These are phyloP conservation scores for Picocystis sp. DNA, from an alignment of 163 green algal genomes.

Conservation along the genomic window DNA sequence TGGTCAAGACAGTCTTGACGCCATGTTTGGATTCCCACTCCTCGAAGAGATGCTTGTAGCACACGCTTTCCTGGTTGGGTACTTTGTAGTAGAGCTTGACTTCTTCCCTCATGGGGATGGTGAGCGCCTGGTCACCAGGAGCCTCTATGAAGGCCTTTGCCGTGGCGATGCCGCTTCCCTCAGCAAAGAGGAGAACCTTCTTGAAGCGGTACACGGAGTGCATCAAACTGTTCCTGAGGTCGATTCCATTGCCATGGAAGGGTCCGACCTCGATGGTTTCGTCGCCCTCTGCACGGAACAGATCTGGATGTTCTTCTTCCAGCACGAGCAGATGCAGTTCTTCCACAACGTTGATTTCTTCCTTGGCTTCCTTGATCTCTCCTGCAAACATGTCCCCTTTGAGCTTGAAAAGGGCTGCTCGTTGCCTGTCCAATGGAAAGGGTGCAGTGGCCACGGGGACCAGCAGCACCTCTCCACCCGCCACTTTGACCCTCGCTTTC, in stretches of 20 bases:
- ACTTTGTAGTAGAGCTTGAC: slow-evolving; percentile 65
- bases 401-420: slow-evolving; percentile 30
- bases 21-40: slow-evolving; percentile 22
- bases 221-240: slow-evolving; percentile 33
- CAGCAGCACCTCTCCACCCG: slow-evolving; percentile 30
- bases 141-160: slow-evolving; percentile 52
- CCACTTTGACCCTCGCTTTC: slow-evolving; percentile 34
- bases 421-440: slow-evolving; percentile 28
- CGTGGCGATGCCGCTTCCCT: slow-evolving; percentile 44
- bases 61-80: slow-evolving; percentile 34
- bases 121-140: slow-evolving; percentile 28
- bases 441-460: slow-evolving; percentile 26
- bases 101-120: slow-evolving; percentile 30
- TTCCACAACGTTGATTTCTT: slow-evolving; percentile 27
- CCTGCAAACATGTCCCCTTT: slow-evolving; percentile 44
- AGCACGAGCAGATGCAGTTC: slow-evolving; percentile 41
- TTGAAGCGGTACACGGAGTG: slow-evolving; percentile 36
- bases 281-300: slow-evolving; percentile 32
- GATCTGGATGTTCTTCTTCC: slow-evolving; percentile 36
- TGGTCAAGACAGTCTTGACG: slow-evolving; percentile 1
- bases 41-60: slow-evolving; percentile 31
- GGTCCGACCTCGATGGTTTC: slow-evolving; percentile 47
- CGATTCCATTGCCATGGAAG: slow-evolving; percentile 46
- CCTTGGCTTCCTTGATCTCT: slow-evolving; percentile 40
- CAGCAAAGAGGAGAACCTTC: slow-evolving; percentile 52